These are phyloP conservation scores for Saturnispora sanitii DNA, from an alignment of 805 yeast species.

Conservation along the genomic window DNA sequence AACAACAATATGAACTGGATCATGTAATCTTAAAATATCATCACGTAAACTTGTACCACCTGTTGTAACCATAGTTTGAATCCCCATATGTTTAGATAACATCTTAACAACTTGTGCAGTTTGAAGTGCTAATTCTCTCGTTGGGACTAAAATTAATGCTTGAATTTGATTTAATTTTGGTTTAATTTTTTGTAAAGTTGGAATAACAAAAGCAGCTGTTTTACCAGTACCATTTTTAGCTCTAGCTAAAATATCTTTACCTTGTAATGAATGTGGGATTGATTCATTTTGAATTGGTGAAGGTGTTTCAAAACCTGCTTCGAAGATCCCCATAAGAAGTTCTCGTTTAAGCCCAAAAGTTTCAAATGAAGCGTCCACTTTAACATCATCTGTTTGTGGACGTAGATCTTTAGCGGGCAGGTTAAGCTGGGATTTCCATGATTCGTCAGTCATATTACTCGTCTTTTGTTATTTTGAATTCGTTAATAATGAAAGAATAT, in stretches of 20 bases:
- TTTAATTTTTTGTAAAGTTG: conserved; percentile 80
- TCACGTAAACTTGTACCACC: conserved; percentile 95
- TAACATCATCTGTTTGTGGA: conserved; percentile 94
- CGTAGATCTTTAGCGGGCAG: conserved; percentile 82
- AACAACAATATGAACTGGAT: conserved; percentile 86
- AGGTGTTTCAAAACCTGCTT: conserved; percentile 97
- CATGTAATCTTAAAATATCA: conserved; percentile 86
- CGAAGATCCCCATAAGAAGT: conserved; percentile 94
- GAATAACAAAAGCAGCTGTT: conserved; percentile 95
- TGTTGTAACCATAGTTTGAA: conserved; percentile 94
- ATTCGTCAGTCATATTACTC: no score
- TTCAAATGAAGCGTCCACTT: conserved; percentile 60
- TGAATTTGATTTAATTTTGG: conserved; percentile 80
- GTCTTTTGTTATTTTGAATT: no score
- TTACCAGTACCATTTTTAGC: conserved; percentile 99
- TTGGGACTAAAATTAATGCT: conserved; percentile 89
- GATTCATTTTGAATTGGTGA: conserved; percentile 97
- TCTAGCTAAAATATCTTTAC: conserved; percentile 92
- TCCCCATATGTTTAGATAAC: conserved; percentile 84
- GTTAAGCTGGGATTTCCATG: conserved; percentile 72
- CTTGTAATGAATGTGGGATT: conserved; percentile 90
- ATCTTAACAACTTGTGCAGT: conserved; percentile 96
- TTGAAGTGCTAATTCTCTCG: conserved; percentile 95
- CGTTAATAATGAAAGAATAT: no score
- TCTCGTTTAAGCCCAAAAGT: conserved; percentile 88